Evolutionary conservation across 768 basidiomycete genomes (phyloP), one percentile per base, ranked within the genome.

Genomic region (Rubroboletus pulcherrimus): DNA sequence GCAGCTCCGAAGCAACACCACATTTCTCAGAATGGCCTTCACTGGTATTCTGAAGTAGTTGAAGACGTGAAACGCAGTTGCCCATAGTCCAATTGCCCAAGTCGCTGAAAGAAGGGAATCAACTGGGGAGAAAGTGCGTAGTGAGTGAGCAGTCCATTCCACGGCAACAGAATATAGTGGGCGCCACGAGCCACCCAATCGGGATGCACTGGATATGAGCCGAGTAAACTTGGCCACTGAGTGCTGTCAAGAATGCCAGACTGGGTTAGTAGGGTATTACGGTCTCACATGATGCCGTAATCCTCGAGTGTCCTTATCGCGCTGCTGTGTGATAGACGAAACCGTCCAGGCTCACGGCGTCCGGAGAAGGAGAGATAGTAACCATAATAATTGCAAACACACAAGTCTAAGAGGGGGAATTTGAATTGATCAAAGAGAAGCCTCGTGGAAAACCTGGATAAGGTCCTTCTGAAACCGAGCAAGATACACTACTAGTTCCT

Each of bases 381-480:
- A 37, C 17, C 26, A 35, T 35, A 9, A 43, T 11, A 51, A 53
- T 55, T 54, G 39, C 54, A 60, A 56, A 56, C 41, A 49, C 33
- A 14, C 21, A 29, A 41, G 11, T 14, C 33, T 57, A 37, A 29
- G 24, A 12, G 11, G 40, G 17, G 7, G 34, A 30, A 39, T 47
- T 48, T 31, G 24, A 48, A 50, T 24, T 39, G 5, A 40, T 68
- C 48, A 66, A 43, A 54, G 24, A 29, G 58, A 51, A 1, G 62
- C 64, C 41, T 70, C 66, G 30, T 68, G 64, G 51, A 69, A 68
- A 17, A 82, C 80, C 46, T 77, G 79, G 21, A 85, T 81, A 50
- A 89, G 81, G 49, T 90, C 86, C 55, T 74, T 80, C 66, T 93
- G 91, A 61, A 93, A 79, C 26, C 82, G 77, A 46, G 77, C 75